These are phyloP conservation scores for Aphanomyces euteiches DNA, from an alignment of 352 stramenopile genomes.

Conservation along the genomic window DNA sequence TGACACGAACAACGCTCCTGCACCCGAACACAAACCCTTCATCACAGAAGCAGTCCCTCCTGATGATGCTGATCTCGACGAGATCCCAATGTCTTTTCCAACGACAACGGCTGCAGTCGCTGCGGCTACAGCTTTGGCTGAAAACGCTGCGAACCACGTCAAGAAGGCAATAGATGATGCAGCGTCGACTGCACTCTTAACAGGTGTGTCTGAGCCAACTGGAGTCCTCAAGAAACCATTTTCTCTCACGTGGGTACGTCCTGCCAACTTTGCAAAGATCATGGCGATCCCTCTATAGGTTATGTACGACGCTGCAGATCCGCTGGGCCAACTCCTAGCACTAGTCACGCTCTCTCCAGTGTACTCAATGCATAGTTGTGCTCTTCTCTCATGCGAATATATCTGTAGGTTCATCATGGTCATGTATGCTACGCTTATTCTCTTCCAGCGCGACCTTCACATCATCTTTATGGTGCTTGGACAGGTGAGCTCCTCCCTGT, in stretches of 20 bases:
- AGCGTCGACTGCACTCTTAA: background rate
- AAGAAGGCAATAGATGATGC: constrained; percentile 15
- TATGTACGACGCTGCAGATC: constrained; percentile 70
- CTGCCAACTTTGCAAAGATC: background rate
- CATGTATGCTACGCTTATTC: constrained; percentile 72
- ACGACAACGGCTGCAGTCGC: background rate
- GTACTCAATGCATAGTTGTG: constrained; percentile 35
- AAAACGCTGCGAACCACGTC: background rate
- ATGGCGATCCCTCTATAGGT: constrained; percentile 51
- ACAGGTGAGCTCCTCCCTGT: constrained; percentile 41
- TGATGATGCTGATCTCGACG: background rate
- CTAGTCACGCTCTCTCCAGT: constrained; percentile 74
- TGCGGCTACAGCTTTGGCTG: constrained; percentile 5
- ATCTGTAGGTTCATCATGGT: constrained; percentile 71
- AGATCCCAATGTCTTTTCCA: background rate
- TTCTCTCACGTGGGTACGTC: constrained; percentile 16
- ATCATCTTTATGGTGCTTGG: constrained; percentile 63
- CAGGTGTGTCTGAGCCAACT: constrained; percentile 1
- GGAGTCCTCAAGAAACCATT: constrained; percentile 18
- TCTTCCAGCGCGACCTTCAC: constrained; percentile 77
- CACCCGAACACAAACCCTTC: background rate
- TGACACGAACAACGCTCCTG: background rate
- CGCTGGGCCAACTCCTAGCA: constrained; percentile 57
- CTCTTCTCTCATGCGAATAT: background rate
- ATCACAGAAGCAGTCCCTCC: background rate